These are phyloP conservation scores for Colletotrichum liaoningense DNA, from an alignment of 2,329 filamentous ascomycete genomes.

Conservation along the genomic window DNA sequence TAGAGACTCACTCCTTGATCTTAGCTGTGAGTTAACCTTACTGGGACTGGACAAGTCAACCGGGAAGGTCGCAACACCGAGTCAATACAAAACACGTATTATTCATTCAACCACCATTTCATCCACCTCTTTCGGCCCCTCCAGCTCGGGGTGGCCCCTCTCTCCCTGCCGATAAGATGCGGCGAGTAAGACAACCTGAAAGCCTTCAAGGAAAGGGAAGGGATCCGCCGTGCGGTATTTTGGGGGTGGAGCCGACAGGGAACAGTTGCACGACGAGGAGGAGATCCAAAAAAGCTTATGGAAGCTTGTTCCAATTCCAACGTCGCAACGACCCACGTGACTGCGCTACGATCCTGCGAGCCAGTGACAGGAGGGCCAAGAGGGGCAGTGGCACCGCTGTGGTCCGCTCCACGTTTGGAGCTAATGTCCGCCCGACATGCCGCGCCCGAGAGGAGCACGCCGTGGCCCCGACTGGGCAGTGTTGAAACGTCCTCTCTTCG, in stretches of 20 bases:
- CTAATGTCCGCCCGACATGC: slow-evolving; percentile 24
- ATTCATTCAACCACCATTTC: neutral
- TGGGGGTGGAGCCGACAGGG: slow-evolving; percentile 8
- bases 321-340: slow-evolving; percentile 34
- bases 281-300: slow-evolving; percentile 13
- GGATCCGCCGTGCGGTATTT: slow-evolving; percentile 5
- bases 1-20: neutral
- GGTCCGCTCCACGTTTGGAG: slow-evolving; percentile 6
- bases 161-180: neutral
- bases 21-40: neutral
- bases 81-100: neutral
- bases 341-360: neutral
- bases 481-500: slow-evolving; percentile 18
- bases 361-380: neutral
- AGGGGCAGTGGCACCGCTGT: neutral
- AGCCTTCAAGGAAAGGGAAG: neutral
- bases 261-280: neutral
- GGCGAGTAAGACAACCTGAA: neutral
- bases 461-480: slow-evolving; percentile 8
- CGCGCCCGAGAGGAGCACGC: neutral
- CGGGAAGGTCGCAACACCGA: neutral
- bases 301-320: slow-evolving; percentile 33
- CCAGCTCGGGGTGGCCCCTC: neutral
- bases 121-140: too few species aligned
- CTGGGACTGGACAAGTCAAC: neutral